Conservation (phyloP, 176 grass and related monocot genomes). For the Microstegium vimineum region DNA sequence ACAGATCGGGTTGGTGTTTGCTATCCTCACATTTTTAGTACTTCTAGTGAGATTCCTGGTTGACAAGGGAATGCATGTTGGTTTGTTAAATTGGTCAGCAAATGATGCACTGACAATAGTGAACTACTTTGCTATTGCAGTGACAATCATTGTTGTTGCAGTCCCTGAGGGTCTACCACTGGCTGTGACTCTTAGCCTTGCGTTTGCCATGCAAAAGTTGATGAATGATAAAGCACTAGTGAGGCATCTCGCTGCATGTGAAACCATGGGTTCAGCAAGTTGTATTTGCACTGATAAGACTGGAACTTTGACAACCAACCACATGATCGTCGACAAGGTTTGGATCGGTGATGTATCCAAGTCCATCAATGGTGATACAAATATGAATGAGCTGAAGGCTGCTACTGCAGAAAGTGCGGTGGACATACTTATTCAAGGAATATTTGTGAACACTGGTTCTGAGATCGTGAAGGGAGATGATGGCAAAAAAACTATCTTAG, state of each 20-base stretch:
- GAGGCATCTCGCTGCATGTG: slow-evolving; percentile 82
- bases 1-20: slow-evolving; percentile 75
- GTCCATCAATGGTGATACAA: slow-evolving; percentile 31
- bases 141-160: slow-evolving; percentile 87
- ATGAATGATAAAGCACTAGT: slow-evolving; percentile 86
- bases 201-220: slow-evolving; percentile 97
- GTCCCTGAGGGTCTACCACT: slow-evolving; percentile 88
- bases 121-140: slow-evolving; percentile 79
- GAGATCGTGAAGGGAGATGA: slow-evolving; percentile 71
- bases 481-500: slow-evolving; percentile 58
- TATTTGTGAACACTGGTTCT: slow-evolving; percentile 81
- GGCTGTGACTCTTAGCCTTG: slow-evolving; percentile 90
- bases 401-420: slow-evolving; percentile 47
- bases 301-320: slow-evolving; percentile 91
- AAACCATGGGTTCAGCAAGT: slow-evolving; percentile 92
- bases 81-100: slow-evolving; percentile 55
- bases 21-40: slow-evolving; percentile 69
- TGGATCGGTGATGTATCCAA: slow-evolving; percentile 60
- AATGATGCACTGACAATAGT: slow-evolving; percentile 75
- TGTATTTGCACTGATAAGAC: slow-evolving; percentile 97
- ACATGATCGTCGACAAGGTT: slow-evolving; percentile 82
- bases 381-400: slow-evolving; percentile 37
- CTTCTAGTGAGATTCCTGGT: slow-evolving; percentile 62
- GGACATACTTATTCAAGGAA: slow-evolving; percentile 60
- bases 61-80: slow-evolving; percentile 46